Base-by-base conservation (phyloP, 371 early-diverging fungal species). In the Umbelopsis sp. region DNA sequence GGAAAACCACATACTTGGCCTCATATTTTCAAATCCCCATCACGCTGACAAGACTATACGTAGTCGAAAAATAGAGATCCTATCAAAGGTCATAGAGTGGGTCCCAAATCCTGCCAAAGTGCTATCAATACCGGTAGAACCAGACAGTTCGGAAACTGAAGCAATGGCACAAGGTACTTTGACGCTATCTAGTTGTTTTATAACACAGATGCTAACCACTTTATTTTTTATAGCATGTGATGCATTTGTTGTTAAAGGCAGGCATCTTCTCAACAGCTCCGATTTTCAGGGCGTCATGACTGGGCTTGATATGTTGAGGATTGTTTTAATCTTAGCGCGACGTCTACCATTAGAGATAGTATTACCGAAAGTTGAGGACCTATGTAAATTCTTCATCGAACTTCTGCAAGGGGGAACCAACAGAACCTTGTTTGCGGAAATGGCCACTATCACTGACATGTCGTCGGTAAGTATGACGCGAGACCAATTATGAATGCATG, bases 51-150 rank as follows among this genome's bases (percentile, higher is more conserved):
- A 75, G 22, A 68, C 79, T 16, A 66, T 76, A n/a, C 67, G 76
- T 22, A 52, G 46, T 12, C 68, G 74, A 16, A 70, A 74, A 4
- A 46, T 79, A 11, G 82, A 81, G 45, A 77, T 81, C 2, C 14
- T 79, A n/a, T 71, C 71, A 11, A 66, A 57, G 1, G 44, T 81
- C 18, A 72, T 76, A 63, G 51, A 70, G 11, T 79, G 74, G 74
- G 74, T 70, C 14, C 53, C 69, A 4, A 51, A 69, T 44, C 79
- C 79, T 11, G 44, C 74, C n/a, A 20, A 22, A 22, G 16, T 75
- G 11, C 44, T 75, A 46, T 45, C 44, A 1, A 44, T 10, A 4
- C 44, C 12, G 44, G 22, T 41, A 41, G 41, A 41, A 7, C 7
- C 7, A 41, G 41, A 7, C 41, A 41, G 41, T 12, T 7, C 10